phyloP scores from a whole-genome alignment of 805 yeast genomes.

The Teunomyces panamensis region DNA sequence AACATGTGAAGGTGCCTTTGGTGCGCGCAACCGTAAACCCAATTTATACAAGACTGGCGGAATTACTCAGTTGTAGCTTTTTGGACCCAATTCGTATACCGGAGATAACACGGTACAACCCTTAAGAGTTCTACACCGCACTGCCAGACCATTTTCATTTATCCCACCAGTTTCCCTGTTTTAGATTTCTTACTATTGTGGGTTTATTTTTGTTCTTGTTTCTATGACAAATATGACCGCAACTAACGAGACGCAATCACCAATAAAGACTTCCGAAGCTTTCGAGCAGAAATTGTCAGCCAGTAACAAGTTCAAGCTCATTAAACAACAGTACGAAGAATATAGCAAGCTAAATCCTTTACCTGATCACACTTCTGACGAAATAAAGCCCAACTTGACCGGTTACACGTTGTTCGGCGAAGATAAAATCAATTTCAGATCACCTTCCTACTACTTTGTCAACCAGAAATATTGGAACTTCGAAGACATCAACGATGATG shows the following conservation, averaged over 20 bases:
- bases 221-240: neutral
- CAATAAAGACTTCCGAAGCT: neutral
- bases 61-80: too few relatives aligned
- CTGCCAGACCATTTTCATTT: too few relatives aligned
- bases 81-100: too few relatives aligned
- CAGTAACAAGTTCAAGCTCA: constrained; percentile 13
- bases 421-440: constrained; percentile 32
- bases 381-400: constrained; percentile 35
- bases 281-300: constrained; percentile 4
- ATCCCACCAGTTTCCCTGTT: too few relatives aligned
- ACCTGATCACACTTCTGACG: constrained; percentile 16
- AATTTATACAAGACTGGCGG: neutral
- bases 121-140: neutral
- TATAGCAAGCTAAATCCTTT: constrained; percentile 13
- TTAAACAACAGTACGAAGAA: constrained; percentile 8
- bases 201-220: neutral
- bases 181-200: too few relatives aligned
- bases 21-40: too few relatives aligned
- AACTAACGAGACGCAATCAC: neutral
- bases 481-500: constrained; percentile 19
- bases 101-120: neutral
- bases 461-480: constrained; percentile 28
- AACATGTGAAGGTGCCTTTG: neutral
- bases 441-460: constrained; percentile 31
- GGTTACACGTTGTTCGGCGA: constrained; percentile 34